Evolutionary conservation across 257 asterid species (phyloP).

Genomic region (Solanum dulcamara): DNA sequence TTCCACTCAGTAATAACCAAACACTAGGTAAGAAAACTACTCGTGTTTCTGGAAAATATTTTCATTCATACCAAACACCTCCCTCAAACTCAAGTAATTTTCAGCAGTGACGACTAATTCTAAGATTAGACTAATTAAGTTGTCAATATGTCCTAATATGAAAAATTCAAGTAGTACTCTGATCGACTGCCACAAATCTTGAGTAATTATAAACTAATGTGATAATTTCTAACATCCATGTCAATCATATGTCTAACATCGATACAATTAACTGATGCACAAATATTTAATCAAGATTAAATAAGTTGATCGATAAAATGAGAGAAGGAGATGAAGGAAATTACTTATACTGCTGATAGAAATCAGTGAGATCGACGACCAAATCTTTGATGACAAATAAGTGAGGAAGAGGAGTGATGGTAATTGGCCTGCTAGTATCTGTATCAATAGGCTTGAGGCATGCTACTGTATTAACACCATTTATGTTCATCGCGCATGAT

Average conservation of each 20-base stretch:
- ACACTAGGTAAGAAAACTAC: too few species aligned
- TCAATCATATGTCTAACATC: neutral
- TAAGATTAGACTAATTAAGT: too few species aligned
- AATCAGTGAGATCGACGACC: constrained; percentile 61
- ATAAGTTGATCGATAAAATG: neutral
- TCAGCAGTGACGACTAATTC: too few species aligned
- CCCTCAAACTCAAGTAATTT: too few species aligned
- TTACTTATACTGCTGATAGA: constrained; percentile 79
- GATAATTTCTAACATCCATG: neutral
- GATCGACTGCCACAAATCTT: neutral
- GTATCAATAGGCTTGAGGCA: constrained; percentile 61
- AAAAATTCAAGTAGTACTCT: too few species aligned
- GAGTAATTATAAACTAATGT: neutral
- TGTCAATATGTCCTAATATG: too few species aligned
- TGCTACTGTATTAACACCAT: constrained; percentile 66
- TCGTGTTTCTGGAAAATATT: too few species aligned
- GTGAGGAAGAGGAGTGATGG: constrained; percentile 64
- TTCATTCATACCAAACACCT: too few species aligned
- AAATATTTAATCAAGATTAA: neutral
- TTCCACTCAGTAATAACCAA: too few species aligned
- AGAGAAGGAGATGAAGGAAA: neutral
- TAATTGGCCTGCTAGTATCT: constrained; percentile 24
- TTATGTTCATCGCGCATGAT: constrained; percentile 74
- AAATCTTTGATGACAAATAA: constrained; percentile 73
- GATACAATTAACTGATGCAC: neutral